These are phyloP conservation scores for Chlamydomonas schloesseri DNA, from an alignment of 139 green algal genomes.

Conservation along the genomic window DNA sequence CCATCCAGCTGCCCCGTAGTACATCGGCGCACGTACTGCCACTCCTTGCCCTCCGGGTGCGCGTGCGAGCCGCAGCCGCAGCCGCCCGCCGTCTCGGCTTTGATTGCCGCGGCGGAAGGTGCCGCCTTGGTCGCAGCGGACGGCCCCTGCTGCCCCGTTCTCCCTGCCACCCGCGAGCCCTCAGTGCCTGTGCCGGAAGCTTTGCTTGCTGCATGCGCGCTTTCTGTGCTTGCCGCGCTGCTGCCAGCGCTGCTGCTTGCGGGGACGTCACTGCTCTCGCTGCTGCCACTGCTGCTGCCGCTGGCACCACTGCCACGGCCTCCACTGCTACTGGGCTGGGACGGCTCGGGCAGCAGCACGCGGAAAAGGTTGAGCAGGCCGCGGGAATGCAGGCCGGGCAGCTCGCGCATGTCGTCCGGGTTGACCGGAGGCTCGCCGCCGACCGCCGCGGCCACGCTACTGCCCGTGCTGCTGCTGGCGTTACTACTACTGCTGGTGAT, in stretches of 20 bases:
- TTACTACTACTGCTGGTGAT: conserved; percentile 5
- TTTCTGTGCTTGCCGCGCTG: background rate
- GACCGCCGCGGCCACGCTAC: background rate
- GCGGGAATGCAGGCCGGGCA: conserved; percentile 29
- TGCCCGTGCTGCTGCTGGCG: background rate
- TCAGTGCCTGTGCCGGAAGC: background rate
- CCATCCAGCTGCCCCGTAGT: conserved; percentile 13
- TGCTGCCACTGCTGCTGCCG: background rate
- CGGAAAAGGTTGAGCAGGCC: conserved; percentile 46
- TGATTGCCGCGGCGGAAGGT: background rate
- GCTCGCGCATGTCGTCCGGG: background rate
- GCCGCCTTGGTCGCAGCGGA: no score
- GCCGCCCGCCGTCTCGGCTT: background rate
- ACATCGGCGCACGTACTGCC: conserved; percentile 25
- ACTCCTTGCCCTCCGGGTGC: background rate
- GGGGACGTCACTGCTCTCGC: no score
- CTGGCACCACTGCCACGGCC: background rate
- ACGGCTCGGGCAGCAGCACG: background rate
- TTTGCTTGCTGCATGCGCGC: background rate
- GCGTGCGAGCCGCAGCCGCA: background rate
- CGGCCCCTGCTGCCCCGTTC: background rate
- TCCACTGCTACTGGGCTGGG: background rate
- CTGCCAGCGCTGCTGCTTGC: background rate
- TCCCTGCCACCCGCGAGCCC: no score
- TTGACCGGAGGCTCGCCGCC: background rate